phyloP scores from a whole-genome alignment of 352 stramenopile species.

The Achlya hypogyna region DNA sequence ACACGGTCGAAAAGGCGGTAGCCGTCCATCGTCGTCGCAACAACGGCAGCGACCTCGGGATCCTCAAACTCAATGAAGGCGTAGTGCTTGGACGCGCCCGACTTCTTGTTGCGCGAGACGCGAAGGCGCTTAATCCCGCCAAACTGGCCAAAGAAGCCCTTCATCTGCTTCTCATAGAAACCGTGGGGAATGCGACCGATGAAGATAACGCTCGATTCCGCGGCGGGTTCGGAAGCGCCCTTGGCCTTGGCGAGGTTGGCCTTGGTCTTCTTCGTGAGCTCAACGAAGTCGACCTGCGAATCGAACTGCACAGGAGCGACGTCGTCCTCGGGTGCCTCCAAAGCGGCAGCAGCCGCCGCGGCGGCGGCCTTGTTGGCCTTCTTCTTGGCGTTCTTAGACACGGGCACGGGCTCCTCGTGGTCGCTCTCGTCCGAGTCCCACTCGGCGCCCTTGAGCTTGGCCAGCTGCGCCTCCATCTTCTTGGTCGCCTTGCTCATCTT shows the following conservation, averaged over 20 bases:
- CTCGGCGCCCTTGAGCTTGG: slow-evolving; percentile 72
- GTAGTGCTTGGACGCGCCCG: slow-evolving; percentile 92
- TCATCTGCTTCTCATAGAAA: slow-evolving; percentile 96
- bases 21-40: slow-evolving; percentile 91
- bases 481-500: slow-evolving; percentile 14
- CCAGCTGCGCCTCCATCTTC: slow-evolving; percentile 53
- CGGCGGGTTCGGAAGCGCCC: slow-evolving; percentile 25
- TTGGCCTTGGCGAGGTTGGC: slow-evolving; percentile 20
- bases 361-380: slow-evolving; percentile 31
- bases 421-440: slow-evolving; percentile 79
- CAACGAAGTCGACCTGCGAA: slow-evolving; percentile 18
- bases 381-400: slow-evolving; percentile 43
- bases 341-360: slow-evolving; percentile 22
- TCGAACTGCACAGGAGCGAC: slow-evolving; percentile 8
- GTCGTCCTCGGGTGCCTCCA: slow-evolving; percentile 22
- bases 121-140: slow-evolving; percentile 84
- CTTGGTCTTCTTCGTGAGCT: slow-evolving; percentile 20
- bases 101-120: slow-evolving; percentile 93
- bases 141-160: slow-evolving; percentile 95
- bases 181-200: slow-evolving; percentile 92
- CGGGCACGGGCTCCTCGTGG: slow-evolving; percentile 29
- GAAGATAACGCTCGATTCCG: slow-evolving; percentile 90
- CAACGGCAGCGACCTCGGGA: slow-evolving; percentile 86
- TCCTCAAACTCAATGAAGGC: slow-evolving; percentile 95
- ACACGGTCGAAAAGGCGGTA: slow-evolving; percentile 92